phyloP scores from a whole-genome alignment of 352 stramenopile species.

The Globisporangium uncinulatum region DNA sequence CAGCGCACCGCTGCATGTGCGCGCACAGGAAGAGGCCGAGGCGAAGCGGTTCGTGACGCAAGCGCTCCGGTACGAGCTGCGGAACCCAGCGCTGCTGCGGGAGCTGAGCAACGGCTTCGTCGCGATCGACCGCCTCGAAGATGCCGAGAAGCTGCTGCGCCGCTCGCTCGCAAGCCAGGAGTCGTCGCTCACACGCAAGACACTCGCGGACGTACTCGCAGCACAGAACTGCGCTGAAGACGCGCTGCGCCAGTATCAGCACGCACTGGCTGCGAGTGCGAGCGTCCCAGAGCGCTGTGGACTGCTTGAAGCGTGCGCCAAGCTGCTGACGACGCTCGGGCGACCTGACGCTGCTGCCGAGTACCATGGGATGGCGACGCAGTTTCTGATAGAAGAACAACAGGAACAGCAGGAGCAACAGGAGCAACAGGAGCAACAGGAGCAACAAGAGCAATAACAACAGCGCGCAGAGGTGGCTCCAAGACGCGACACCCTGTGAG shows the following conservation, averaged over 20 bases:
- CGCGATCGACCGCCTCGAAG: slow-evolving; percentile 68
- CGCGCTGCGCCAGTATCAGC: slow-evolving; percentile 61
- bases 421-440: not conserved
- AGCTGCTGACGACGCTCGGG: slow-evolving; percentile 63
- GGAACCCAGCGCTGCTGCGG: slow-evolving; percentile 54
- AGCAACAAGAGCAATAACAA: slow-evolving; percentile 1
- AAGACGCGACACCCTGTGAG: not conserved
- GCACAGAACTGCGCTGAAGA: slow-evolving; percentile 78
- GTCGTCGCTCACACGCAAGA: slow-evolving; percentile 74
- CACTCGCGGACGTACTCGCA: slow-evolving; percentile 64
- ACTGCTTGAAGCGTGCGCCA: slow-evolving; percentile 55
- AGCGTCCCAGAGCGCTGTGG: slow-evolving; percentile 32
- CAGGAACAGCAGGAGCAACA: not conserved
- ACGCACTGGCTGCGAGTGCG: slow-evolving; percentile 38
- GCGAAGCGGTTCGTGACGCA: slow-evolving; percentile 48
- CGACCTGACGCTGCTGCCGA: slow-evolving; percentile 59
- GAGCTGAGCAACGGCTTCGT: slow-evolving; percentile 82
- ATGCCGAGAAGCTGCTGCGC: slow-evolving; percentile 60
- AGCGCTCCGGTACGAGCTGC: slow-evolving; percentile 53
- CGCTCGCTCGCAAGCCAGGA: slow-evolving; percentile 62
- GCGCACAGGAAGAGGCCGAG: slow-evolving; percentile 33
- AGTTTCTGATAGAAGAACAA: slow-evolving; percentile 25
- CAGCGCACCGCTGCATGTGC: slow-evolving; percentile 15
- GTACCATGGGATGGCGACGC: slow-evolving; percentile 53
- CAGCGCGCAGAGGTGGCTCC: not conserved